Conservation (phyloP, 441 rosid species). For the Erodium trifolium region DNA sequence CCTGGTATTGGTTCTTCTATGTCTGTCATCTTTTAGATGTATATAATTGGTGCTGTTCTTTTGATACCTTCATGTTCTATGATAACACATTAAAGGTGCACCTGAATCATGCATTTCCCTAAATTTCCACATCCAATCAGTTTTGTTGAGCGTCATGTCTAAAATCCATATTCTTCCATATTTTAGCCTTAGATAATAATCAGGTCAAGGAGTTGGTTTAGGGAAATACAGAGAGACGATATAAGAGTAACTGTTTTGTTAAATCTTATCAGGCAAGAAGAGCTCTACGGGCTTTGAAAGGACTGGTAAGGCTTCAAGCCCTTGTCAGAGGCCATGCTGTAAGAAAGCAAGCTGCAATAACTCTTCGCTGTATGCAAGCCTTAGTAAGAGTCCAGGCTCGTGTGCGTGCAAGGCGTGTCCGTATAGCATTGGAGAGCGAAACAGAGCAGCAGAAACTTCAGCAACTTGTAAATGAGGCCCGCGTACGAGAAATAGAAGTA, state of each 20-base stretch:
- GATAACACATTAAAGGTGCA: background rate
- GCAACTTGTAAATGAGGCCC: conserved; percentile 69
- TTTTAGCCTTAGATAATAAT: conserved; percentile 7
- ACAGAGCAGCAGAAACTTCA: conserved; percentile 62
- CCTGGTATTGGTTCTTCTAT: conserved; percentile 48
- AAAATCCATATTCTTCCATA: background rate
- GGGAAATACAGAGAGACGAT: background rate
- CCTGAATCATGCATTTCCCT: background rate
- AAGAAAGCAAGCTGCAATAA: conserved; percentile 98
- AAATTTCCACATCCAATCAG: background rate
- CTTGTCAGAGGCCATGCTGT: conserved; percentile 98
- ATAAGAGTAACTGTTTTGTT: conserved; percentile 10
- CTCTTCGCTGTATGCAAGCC: conserved; percentile 99
- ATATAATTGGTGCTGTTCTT: background rate
- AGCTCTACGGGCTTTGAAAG: conserved; percentile 88
- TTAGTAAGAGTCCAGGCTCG: conserved; percentile 99
- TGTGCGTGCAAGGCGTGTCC: conserved; percentile 93
- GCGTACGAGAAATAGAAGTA: conserved; percentile 88
- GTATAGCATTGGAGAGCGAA: conserved; percentile 82
- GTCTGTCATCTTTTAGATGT: conserved; percentile 9
- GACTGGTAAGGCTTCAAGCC: conserved; percentile 98
- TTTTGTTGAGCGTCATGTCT: background rate
- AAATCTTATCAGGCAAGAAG: conserved; percentile 68
- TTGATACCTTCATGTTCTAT: background rate
- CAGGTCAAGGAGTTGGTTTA: background rate